Percentiles rank a stretch among this genome's conserved stretches.
Evolutionary conservation across 441 rosid species (phyloP).

Genomic region (Aleurites moluccanus): DNA sequence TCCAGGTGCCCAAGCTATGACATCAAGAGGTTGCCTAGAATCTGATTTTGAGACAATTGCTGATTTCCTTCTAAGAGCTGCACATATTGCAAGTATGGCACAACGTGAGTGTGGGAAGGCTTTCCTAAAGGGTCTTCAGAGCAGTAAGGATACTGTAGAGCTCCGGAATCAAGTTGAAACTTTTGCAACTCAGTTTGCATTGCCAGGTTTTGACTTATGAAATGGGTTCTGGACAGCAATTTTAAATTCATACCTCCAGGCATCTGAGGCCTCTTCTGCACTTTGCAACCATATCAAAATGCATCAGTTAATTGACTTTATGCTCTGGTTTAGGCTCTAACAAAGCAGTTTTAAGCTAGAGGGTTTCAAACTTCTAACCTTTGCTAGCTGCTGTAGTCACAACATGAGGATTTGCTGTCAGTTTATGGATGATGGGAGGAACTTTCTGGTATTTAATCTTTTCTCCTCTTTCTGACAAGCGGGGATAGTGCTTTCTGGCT

Average conservation of each 20-base stretch:
- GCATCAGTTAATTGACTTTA: neutral
- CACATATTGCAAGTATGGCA: slow-evolving; percentile 54
- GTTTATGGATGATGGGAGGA: neutral
- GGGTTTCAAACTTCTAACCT: slow-evolving; percentile 3
- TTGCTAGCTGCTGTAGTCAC: neutral
- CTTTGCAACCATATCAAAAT: neutral
- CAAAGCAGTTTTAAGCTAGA: neutral
- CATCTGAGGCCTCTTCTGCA: neutral
- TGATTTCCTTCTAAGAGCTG: slow-evolving; percentile 65
- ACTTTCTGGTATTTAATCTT: slow-evolving; percentile 1
- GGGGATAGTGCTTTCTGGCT: neutral
- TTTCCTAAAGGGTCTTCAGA: slow-evolving; percentile 58
- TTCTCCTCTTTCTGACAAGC: neutral
- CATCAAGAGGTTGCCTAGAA: slow-evolving; percentile 86
- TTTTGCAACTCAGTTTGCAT: slow-evolving; percentile 75
- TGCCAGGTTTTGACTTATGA: slow-evolving; percentile 76
- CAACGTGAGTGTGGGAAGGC: slow-evolving; percentile 67
- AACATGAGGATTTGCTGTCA: neutral
- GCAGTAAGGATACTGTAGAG: slow-evolving; percentile 59
- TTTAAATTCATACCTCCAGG: neutral
- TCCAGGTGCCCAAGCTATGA: slow-evolving; percentile 91
- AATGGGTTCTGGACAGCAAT: slow-evolving; percentile 9
- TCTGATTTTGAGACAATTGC: slow-evolving; percentile 85
- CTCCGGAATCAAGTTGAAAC: slow-evolving; percentile 68
- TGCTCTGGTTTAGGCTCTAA: neutral